Conservation (phyloP, 371 early-diverging fungal species). For the Chytridiales sp. region DNA sequence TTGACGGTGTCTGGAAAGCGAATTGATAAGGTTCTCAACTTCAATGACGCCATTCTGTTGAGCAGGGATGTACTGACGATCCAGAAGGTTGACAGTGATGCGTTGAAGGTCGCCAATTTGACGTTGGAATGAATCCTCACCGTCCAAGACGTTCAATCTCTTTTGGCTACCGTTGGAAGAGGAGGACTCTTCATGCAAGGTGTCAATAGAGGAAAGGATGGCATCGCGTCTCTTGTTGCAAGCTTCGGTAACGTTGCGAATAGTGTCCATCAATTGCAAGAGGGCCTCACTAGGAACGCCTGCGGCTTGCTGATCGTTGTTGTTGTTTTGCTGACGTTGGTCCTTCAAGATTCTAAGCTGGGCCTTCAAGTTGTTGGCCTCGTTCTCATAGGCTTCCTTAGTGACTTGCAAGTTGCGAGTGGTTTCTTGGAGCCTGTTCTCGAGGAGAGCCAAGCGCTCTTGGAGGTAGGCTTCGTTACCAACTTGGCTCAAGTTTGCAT, state of each 20-base stretch:
- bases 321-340: background rate
- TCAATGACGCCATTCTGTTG: slow-evolving; percentile 5
- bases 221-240: background rate
- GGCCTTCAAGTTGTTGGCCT: background rate
- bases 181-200: slow-evolving; percentile 11
- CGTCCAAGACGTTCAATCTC: background rate
- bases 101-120: slow-evolving; percentile 14
- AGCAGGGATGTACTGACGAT: too few relatives aligned
- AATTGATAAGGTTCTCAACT: slow-evolving; percentile 12
- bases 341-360: background rate
- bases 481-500: background rate
- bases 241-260: background rate
- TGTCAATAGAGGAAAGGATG: slow-evolving; percentile 11
- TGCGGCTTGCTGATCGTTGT: background rate
- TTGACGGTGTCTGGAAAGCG: slow-evolving; percentile 9
- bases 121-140: slow-evolving; percentile 12
- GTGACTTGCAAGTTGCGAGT: background rate
- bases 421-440: background rate
- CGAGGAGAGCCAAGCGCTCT: background rate
- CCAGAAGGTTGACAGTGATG: slow-evolving; percentile 10
- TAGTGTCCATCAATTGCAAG: slow-evolving; percentile 10
- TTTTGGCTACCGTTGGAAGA: background rate
- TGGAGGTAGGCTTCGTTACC: background rate
- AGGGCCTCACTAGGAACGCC: slow-evolving; percentile 8
- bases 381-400: too few relatives aligned